Base-by-base conservation (phyloP, 2,329 filamentous ascomycete species). In the Pseudocercospora musae region DNA sequence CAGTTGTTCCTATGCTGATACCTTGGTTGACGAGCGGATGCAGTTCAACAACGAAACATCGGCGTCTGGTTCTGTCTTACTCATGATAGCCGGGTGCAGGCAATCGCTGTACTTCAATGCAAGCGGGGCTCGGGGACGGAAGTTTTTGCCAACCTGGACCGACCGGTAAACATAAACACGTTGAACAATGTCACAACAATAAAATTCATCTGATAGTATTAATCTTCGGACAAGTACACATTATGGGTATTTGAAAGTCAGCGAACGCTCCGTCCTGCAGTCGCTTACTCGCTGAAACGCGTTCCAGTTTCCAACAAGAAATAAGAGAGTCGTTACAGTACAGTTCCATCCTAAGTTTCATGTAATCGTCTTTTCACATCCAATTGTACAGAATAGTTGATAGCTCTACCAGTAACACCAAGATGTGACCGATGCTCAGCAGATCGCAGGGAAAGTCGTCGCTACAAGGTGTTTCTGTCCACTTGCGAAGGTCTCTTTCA, bases 301-400 rank as follows among this genome's bases (percentile, higher is more conserved):
- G 15, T 25, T 25, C 44, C 20, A 49, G 20, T 21, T 20, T 21
- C 20, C 44, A 37, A 33, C 13, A 20, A 20, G 29, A 54, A 23
- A 33, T 54, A 54, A 29, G 52, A 54, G 52, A 54, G 52, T 54
- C 52, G 29, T 54, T 54, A 40, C 29, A 54, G 52, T 54, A 54
- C 52, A 40, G 29, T 33, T 54, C 52, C 52, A 27, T 52, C 48
- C 48, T 52, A 29, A 1, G 10, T 13, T 23, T 33, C 23, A 33
- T 54, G 20, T 18, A 20, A 21, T 29, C 18, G 15, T 52, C 48
- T 27, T 29, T 52, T 21, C 48, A 25, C 31, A 29, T 23, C 21
- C 21, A 3, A 23, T 48, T 48, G 44, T 25, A 25, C 18, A 52
- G 21, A n/a, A 52, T 15, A 20, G 4, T 29, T 18, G n/a, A n/a